Conservation (phyloP, 176 grass and related monocot genomes). For the Calamus simplicifolius region DNA sequence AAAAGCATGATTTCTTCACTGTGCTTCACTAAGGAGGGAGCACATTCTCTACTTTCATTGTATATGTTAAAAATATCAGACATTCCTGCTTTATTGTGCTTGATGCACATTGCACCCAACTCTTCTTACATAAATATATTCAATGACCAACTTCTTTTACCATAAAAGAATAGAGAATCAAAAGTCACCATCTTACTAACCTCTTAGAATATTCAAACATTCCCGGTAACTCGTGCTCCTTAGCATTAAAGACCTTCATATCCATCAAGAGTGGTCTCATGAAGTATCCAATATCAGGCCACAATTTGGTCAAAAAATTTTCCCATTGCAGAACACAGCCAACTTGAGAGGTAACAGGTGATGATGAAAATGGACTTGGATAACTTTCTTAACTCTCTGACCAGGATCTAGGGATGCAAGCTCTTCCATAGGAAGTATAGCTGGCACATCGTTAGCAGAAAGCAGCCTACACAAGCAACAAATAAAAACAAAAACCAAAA, state of each 20-base stretch:
- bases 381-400: slow-evolving; percentile 49
- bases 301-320: slow-evolving; percentile 51
- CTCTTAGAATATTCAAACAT: slow-evolving; percentile 91
- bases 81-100: too few relatives aligned
- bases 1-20: too few relatives aligned
- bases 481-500: neutral
- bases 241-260: slow-evolving; percentile 55
- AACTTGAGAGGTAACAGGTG: slow-evolving; percentile 89
- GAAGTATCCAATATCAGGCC: slow-evolving; percentile 88
- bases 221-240: slow-evolving; percentile 64
- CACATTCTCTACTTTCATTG: too few relatives aligned
- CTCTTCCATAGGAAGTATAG: slow-evolving; percentile 45
- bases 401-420: slow-evolving; percentile 58
- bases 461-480: slow-evolving; percentile 16
- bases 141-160: too few relatives aligned
- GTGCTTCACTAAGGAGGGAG: too few relatives aligned
- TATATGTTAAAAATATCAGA: too few relatives aligned
- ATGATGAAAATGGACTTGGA: slow-evolving; percentile 75
- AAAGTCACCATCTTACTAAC: slow-evolving; percentile 24
- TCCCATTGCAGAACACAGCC: slow-evolving; percentile 68
- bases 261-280: slow-evolving; percentile 57
- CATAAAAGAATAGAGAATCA: neutral
- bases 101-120: too few relatives aligned
- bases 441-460: slow-evolving; percentile 28
- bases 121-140: too few relatives aligned